Evolutionary conservation across 2,329 filamentous ascomycete species (phyloP), one percentile per base, ranked within the genome.

Genomic region (Helotiales sp.): DNA sequence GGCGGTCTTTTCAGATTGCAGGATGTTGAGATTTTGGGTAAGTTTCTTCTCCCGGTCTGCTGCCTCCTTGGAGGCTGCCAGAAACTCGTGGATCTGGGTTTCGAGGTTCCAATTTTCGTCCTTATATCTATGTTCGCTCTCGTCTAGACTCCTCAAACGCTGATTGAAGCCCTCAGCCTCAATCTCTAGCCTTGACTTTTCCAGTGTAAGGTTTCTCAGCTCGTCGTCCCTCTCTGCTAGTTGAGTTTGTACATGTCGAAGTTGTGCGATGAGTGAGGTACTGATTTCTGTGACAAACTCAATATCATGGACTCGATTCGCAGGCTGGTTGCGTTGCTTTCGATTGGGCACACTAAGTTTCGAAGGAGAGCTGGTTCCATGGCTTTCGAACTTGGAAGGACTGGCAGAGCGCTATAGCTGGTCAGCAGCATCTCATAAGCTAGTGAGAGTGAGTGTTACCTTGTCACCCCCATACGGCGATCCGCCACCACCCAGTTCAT

Each of bases 41-140:
- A 97, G 80, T 71, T 90, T 90, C 73, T 91, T 90, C 73, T 97
- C 92, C 60, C 89, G 88, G 69, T 95, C 92, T 13, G 86, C 79
- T 1, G 89, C 83, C 47, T 96, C 91, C 70, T 87, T 91, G 62
- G 89, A 83, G 15, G 84, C 80, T 7, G 88, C 82, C 52, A 89
- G 81, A 40, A 93, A 79, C 62, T 98, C 93, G 68, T 96, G 95
- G 22, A 96, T 82, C 67, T 92, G 90, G 0, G 93, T 96, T 74
- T 99, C 95, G 34, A 99, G 81, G 62, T 90, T 93, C 95, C 95
- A 99, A 72, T 98, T 99, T 74, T 98, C 95, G 70, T 99, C 95
- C 75, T 97, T 98, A 77, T 96, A 96, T 52, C 91, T 88, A 69
- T 96, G 89, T 73, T 99, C 95, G 71, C 90, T 96, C 74, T 99